A percentile compares a stretch with the other conserved stretches of the same genome.
These are phyloP conservation scores for Trichoderma koningii DNA, from an alignment of 2,329 filamentous ascomycete species.

Conservation along the genomic window DNA sequence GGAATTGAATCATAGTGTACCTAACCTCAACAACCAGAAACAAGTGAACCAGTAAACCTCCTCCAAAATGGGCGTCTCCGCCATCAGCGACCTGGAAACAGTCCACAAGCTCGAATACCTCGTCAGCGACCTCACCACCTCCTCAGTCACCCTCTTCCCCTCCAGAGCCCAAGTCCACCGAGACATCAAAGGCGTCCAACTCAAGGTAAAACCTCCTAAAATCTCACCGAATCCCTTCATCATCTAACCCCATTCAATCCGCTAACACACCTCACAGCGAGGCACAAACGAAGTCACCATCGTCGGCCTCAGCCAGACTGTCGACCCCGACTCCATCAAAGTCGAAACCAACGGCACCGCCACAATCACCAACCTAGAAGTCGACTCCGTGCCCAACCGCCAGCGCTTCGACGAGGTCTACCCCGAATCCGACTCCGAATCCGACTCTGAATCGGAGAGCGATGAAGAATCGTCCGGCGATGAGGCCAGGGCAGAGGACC, in stretches of 20 bases:
- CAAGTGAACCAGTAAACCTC: too few relatives aligned
- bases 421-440: constrained; percentile 39
- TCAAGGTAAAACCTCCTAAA: constrained; percentile 37
- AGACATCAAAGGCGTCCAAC: constrained; percentile 56
- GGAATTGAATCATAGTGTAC: too few relatives aligned
- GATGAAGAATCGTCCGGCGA: constrained; percentile 32
- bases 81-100: constrained; percentile 41
- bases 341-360: constrained; percentile 59
- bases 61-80: constrained; percentile 9
- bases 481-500: constrained; percentile 29
- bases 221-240: too few relatives aligned
- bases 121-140: constrained; percentile 59
- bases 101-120: constrained; percentile 53
- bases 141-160: constrained; percentile 65
- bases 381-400: constrained; percentile 57
- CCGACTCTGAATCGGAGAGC: constrained; percentile 36
- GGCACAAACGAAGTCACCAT: constrained; percentile 62
- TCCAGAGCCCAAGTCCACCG: constrained; percentile 61
- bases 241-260: background rate
- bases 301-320: constrained; percentile 55
- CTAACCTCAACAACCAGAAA: too few relatives aligned
- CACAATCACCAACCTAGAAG: constrained; percentile 61
- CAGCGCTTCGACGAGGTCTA: constrained; percentile 56
- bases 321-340: constrained; percentile 62
- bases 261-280: constrained; percentile 11